Percentiles rank a stretch among this genome's conserved stretches.
These are phyloP conservation scores for Jaapia argillacea DNA, from an alignment of 768 basidiomycete genomes.

Conservation along the genomic window DNA sequence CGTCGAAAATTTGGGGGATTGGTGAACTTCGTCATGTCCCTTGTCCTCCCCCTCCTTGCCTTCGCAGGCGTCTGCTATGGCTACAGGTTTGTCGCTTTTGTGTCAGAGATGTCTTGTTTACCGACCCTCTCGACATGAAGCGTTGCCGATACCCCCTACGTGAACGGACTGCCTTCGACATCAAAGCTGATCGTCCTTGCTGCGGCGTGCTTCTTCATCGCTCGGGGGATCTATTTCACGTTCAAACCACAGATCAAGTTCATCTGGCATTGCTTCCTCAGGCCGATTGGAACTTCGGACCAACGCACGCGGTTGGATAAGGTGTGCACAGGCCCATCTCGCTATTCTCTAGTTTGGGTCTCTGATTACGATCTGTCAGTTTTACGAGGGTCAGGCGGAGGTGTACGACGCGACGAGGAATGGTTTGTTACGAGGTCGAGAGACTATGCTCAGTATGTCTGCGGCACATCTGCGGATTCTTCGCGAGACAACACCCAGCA, in stretches of 20 bases:
- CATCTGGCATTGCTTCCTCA: conserved; percentile 40
- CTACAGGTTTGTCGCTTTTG: no score
- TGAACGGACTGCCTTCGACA: no score
- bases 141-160: no score
- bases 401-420: conserved; percentile 64
- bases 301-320: conserved; percentile 36
- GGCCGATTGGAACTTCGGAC: conserved; percentile 27
- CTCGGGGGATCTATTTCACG: conserved; percentile 12
- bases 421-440: conserved; percentile 53
- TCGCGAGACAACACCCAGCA: conserved; percentile 25
- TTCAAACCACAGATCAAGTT: conserved; percentile 35
- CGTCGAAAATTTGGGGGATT: no score
- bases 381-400: conserved; percentile 60
- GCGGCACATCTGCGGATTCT: conserved; percentile 50
- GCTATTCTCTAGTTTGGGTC: neutral
- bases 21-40: no score
- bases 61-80: no score
- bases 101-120: no score
- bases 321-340: conserved; percentile 14
- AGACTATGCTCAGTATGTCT: conserved; percentile 62
- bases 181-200: no score
- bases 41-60: no score
- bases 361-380: conserved; percentile 22
- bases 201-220: no score
- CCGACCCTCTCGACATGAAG: no score